Percentiles rank a stretch among this genome's conserved stretches.
phyloP scores from a whole-genome alignment of 495 filamentous ascomycete genomes.

The Penicillium subrubescens region DNA sequence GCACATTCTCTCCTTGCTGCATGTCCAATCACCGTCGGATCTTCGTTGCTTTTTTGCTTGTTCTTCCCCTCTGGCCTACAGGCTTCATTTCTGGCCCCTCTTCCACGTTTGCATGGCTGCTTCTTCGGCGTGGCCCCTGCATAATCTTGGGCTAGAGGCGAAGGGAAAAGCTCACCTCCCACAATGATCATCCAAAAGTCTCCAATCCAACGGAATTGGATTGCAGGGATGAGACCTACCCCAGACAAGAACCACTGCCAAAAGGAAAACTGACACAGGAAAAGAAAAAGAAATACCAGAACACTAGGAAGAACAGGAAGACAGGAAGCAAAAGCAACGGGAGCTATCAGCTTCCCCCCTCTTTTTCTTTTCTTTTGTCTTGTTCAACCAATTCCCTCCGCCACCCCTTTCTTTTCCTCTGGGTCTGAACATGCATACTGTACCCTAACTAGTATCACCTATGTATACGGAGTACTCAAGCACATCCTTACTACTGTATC shows the following conservation, averaged over 20 bases:
- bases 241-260: background rate
- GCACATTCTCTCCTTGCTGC: slow-evolving; percentile 2
- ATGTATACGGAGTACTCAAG: background rate
- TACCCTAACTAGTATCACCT: background rate
- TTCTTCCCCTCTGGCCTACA: background rate
- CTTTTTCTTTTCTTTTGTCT: background rate
- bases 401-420: slow-evolving; percentile 3
- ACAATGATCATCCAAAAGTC: background rate
- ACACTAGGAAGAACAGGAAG: background rate
- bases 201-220: background rate
- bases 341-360: background rate
- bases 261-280: background rate
- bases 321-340: slow-evolving; percentile 9
- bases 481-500: background rate
- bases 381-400: background rate
- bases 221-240: slow-evolving; percentile 2
- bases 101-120: background rate
- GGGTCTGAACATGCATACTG: background rate
- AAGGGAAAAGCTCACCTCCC: background rate
- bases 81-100: background rate
- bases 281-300: background rate
- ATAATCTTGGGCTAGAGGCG: background rate
- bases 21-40: background rate
- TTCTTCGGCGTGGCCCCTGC: slow-evolving; percentile 1
- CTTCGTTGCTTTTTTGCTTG: slow-evolving; percentile 8